Conservation (phyloP, 2,329 filamentous ascomycete genomes). For the Fusarium sp. region DNA sequence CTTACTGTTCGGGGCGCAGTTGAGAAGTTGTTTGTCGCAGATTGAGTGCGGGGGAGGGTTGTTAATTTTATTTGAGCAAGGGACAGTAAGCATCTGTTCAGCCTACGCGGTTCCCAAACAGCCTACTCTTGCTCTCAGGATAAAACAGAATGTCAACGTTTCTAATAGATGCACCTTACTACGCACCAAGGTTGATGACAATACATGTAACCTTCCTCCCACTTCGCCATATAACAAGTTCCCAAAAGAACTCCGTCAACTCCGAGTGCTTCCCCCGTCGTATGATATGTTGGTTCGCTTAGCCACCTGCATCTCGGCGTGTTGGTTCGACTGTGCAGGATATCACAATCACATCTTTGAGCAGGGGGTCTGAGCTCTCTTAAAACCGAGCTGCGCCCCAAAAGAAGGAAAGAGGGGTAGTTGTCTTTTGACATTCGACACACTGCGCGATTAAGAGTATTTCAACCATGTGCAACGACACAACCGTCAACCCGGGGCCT, state of each 20-base stretch:
- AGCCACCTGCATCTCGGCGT: background rate
- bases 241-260: background rate
- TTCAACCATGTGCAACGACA: constrained; percentile 10
- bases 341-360: background rate
- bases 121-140: no score
- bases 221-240: background rate
- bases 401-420: constrained; percentile 1
- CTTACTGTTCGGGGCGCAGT: background rate
- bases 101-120: no score
- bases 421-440: background rate
- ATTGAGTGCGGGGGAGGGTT: background rate
- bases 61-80: background rate
- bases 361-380: background rate
- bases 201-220: background rate
- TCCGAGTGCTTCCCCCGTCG: constrained; percentile 54
- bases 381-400: background rate
- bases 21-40: background rate
- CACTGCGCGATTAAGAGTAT: background rate
- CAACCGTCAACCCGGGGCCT: background rate
- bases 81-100: background rate
- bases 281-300: constrained; percentile 59
- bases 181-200: background rate
- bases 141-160: background rate
- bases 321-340: background rate
- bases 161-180: rapidly evolving